Base-by-base conservation (phyloP, 768 basidiomycete species). In the Phanerodontia chrysosporium region DNA sequence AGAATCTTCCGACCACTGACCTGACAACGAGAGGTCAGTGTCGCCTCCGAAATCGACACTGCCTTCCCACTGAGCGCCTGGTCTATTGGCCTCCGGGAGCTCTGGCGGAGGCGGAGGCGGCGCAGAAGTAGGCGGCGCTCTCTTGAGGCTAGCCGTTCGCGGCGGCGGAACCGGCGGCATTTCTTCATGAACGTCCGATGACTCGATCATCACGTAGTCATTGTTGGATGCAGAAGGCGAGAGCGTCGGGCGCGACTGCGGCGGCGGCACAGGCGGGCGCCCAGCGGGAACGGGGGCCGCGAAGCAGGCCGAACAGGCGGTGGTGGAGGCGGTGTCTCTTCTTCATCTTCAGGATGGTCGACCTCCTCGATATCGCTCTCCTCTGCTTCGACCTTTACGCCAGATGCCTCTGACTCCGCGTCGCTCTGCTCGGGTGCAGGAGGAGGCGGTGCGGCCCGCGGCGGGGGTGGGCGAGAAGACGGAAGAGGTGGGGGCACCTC, bases 301-400 rank as follows among this genome's bases (percentile, higher is more conserved):
- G 39, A 32, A 18, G 55, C 68, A 22, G 63, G 70, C 25, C 84
- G 80, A 27, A 78, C 73, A 16, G 87, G 85, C 28, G 85, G 74
- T 9, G 84, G 81, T 24, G 85, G 84, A 0, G 83, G 79, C 2
- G 72, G 72, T 52, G 18, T 29, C 13, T 79, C 78, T 56, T 80
- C 81, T 53, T 70, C 71, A 4, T 69, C 72, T 27, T 81, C 77
- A 35, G 84, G 82, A 59, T 85, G 76, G 9, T 72, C 75, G 9
- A 86, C 81, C 62, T 89, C 87, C 63, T 90, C 88, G 14, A 83
- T 74, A 66, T 89, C 87, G 61, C 86, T 89, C 64, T 89, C 87
- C 65, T 89, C 87, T 6, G 79, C 82, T 58, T 89, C 89, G 25
- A 84, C 82, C 36, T 78, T 77, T 16, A 42, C 24, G 85, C 84